Conservation (phyloP, 2,329 filamentous ascomycete species). For the Geosmithia putterillii region DNA sequence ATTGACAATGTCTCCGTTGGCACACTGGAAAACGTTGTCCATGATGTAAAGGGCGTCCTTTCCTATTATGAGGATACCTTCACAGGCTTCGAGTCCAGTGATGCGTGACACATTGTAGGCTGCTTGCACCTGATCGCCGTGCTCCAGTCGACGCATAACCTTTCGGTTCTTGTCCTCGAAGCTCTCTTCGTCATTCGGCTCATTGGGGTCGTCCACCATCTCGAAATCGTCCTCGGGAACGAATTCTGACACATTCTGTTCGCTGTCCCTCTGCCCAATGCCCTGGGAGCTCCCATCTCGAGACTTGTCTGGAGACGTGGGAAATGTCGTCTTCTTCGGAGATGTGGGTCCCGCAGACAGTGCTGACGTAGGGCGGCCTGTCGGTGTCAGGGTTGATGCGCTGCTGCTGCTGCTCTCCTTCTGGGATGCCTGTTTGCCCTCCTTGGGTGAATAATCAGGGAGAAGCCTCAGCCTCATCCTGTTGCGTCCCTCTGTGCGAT, state of each 20-base stretch:
- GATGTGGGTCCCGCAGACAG: constrained; percentile 6
- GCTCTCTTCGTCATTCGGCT: constrained; percentile 63
- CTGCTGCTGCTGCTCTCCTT: constrained; percentile 41
- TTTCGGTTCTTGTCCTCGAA: constrained; percentile 98
- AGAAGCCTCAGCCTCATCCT: constrained; percentile 84
- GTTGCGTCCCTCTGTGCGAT: constrained; percentile 90
- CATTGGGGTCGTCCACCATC: constrained; percentile 84
- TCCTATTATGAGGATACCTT: constrained; percentile 85
- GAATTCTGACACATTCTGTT: constrained; percentile 11
- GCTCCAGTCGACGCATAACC: constrained; percentile 86
- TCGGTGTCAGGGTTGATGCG: constrained; percentile 14
- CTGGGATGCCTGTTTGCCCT: constrained; percentile 71
- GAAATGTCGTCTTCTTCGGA: neutral
- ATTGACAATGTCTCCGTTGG: constrained; percentile 92
- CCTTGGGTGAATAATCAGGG: constrained; percentile 57
- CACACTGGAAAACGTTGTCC: constrained; percentile 90
- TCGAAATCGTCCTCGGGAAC: constrained; percentile 81
- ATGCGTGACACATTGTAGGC: constrained; percentile 95
- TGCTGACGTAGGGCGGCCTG: constrained; percentile 7
- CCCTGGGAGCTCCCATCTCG: neutral
- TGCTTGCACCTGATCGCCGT: constrained; percentile 82
- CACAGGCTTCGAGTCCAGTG: constrained; percentile 82
- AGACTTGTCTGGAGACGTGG: neutral
- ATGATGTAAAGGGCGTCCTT: constrained; percentile 89
- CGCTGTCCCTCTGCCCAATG: constrained; percentile 6